Conservation (phyloP, 352 stramenopile genomes). For the Phytopythium aichiense region DNA sequence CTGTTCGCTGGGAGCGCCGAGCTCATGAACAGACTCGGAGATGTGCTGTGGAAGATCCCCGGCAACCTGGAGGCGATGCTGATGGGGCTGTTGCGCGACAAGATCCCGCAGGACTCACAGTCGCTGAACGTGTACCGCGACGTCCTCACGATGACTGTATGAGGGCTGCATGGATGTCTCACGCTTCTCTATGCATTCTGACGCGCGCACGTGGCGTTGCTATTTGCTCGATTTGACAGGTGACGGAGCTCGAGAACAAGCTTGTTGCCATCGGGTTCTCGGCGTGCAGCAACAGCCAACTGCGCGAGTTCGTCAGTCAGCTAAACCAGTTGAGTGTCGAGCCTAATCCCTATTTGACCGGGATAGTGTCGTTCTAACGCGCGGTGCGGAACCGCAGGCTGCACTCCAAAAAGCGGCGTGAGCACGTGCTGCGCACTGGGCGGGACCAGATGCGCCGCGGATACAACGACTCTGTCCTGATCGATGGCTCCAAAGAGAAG, state of each 20-base stretch:
- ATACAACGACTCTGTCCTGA: conserved; percentile 65
- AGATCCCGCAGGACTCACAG: conserved; percentile 58
- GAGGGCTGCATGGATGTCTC: neutral
- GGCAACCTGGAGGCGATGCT: conserved; percentile 67
- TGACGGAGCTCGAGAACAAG: conserved; percentile 44
- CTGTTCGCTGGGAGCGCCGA: conserved; percentile 36
- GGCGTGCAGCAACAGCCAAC: conserved; percentile 45
- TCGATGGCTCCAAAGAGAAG: conserved; percentile 42
- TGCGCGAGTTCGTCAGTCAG: conserved; percentile 52
- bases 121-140: conserved; percentile 49
- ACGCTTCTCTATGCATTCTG: neutral
- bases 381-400: conserved; percentile 23
- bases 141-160: conserved; percentile 32
- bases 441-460: conserved; percentile 50
- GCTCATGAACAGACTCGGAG: conserved; percentile 48
- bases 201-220: neutral
- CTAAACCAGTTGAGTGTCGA: conserved; percentile 50
- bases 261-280: conserved; percentile 44
- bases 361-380: too few relatives aligned
- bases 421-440: conserved; percentile 46
- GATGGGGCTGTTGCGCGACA: conserved; percentile 55
- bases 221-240: conserved; percentile 16
- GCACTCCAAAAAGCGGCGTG: conserved; percentile 64
- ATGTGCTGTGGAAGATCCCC: conserved; percentile 67
- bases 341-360: neutral